These are phyloP conservation scores for Pseudozyma sp. DNA, from an alignment of 1,284 basidiomycete genomes.

Conservation along the genomic window DNA sequence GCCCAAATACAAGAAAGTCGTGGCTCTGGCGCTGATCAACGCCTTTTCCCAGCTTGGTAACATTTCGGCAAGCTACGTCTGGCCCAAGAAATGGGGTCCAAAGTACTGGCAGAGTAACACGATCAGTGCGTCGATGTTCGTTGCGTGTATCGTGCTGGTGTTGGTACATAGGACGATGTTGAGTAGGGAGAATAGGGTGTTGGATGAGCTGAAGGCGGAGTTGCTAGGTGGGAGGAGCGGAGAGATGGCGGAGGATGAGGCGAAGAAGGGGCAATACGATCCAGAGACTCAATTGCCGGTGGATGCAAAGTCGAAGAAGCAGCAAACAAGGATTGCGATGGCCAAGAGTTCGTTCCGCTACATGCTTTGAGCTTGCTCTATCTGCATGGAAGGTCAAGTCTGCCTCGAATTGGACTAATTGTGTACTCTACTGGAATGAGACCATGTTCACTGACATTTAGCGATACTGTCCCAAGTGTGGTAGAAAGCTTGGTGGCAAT, in stretches of 20 bases:
- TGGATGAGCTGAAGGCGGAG: slow-evolving; percentile 34
- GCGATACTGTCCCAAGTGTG: too few relatives aligned
- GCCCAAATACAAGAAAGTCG: slow-evolving; percentile 55
- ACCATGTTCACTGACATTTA: neutral
- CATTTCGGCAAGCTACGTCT: slow-evolving; percentile 68
- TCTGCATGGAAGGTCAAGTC: neutral
- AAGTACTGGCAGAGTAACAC: slow-evolving; percentile 55
- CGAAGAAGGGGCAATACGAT: slow-evolving; percentile 9
- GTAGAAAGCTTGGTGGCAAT: too few relatives aligned
- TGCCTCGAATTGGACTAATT: neutral
- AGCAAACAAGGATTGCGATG: slow-evolving; percentile 31
- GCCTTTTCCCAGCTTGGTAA: slow-evolving; percentile 71
- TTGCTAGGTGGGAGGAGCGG: neutral
- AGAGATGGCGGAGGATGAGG: slow-evolving; percentile 1
- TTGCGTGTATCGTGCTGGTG: slow-evolving; percentile 46
- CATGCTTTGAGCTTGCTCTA: slow-evolving; percentile 28
- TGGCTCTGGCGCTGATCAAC: slow-evolving; percentile 65
- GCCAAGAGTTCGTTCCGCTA: slow-evolving; percentile 47
- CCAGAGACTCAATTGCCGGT: slow-evolving; percentile 5
- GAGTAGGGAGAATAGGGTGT: slow-evolving; percentile 37
- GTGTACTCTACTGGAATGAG: neutral
- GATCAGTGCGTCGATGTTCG: slow-evolving; percentile 43
- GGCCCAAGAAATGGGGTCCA: slow-evolving; percentile 53
- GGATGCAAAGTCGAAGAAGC: slow-evolving; percentile 21
- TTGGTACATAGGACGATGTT: slow-evolving; percentile 48